These are phyloP conservation scores for Populus alba DNA, from an alignment of 345 rosid genomes.

Conservation along the genomic window DNA sequence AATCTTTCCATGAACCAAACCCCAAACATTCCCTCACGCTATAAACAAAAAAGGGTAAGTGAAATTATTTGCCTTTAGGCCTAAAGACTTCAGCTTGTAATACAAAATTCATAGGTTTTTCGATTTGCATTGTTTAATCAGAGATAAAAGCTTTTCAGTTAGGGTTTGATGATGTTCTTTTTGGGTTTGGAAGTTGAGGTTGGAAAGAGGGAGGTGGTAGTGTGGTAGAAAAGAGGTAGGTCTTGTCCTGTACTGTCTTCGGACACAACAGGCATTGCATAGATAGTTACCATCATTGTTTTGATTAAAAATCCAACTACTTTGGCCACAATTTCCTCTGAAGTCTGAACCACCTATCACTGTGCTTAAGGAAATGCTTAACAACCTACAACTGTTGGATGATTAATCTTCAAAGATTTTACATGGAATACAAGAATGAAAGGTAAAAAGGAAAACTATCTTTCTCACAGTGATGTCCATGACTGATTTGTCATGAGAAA, in stretches of 20 bases:
- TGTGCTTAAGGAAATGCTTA: too few relatives aligned
- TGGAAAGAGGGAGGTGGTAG: slow-evolving; percentile 1
- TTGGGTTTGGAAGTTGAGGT: not conserved
- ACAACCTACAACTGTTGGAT: not conserved
- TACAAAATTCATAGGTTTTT: too few relatives aligned
- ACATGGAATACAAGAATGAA: not conserved
- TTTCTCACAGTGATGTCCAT: too few relatives aligned
- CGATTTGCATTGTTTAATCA: slow-evolving; percentile 43
- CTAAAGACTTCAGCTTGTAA: too few relatives aligned
- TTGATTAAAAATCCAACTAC: not conserved
- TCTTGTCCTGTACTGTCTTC: not conserved
- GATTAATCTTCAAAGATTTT: not conserved
- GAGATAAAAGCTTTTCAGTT: slow-evolving; percentile 35
- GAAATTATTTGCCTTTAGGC: too few relatives aligned
- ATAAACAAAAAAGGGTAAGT: too few relatives aligned
- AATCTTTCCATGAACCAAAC: too few relatives aligned
- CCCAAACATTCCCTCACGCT: too few relatives aligned
- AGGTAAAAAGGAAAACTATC: too few relatives aligned
- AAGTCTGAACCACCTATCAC: not conserved
- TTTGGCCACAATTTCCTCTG: not conserved
- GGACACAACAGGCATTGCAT: too few relatives aligned
- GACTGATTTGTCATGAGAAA: too few relatives aligned
- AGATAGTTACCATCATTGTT: too few relatives aligned
- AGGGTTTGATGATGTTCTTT: slow-evolving; percentile 5
- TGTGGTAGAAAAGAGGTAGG: not conserved